Base-by-base conservation (phyloP, 2,329 filamentous ascomycete genomes). In the Aspergillus melleus region DNA sequence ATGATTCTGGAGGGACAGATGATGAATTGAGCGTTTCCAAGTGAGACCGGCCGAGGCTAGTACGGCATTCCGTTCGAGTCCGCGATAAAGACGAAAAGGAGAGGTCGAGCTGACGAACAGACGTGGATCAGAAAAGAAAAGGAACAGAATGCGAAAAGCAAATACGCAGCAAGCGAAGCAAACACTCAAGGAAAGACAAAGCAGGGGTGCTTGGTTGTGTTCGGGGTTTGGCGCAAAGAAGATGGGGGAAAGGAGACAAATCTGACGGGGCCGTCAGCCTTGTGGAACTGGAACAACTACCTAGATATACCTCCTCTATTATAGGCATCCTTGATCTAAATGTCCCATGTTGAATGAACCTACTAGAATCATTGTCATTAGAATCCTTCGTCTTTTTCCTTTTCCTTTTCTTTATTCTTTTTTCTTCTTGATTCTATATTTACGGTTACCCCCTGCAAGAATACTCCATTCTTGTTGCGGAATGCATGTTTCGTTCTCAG, bases 1-100 rank as follows among this genome's bases (percentile, higher is more conserved):
- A 59, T 66, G 60, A 55, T 64, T 36, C 49, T n/a, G 47, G 30
- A 4, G 16, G 36, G 14, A n/a, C 16, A n/a, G 16, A 42, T 6
- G 16, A 52, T 6, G 16, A n/a, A 50, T 20, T 36, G 22, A 24
- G 32, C 16, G 36, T n/a, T 42, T 42, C 36, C 22, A 47, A 47
- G 44, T 24, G 19, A 47, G 44, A 24, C 44, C 3, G 44, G 22
- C 20, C 19, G 44, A 24, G 19, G 10, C 22, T 47, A 47, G 44
- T 12, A 14, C 44, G 11, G 47, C 47, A 44, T 52, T 52, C 47
- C 30, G 29, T 6, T 32, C 6, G 50, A 47, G 44, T 8, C 44
- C 44, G 44, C 36, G 36, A 42, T 42, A 19, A 36, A 36, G 36
- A 42, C 44, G 10, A 24, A 14, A 10, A 14, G 19, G 44, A 47